These are phyloP conservation scores for Graphilbum ipis-grandicollis DNA, from an alignment of 2,329 filamentous ascomycete species.

Conservation along the genomic window DNA sequence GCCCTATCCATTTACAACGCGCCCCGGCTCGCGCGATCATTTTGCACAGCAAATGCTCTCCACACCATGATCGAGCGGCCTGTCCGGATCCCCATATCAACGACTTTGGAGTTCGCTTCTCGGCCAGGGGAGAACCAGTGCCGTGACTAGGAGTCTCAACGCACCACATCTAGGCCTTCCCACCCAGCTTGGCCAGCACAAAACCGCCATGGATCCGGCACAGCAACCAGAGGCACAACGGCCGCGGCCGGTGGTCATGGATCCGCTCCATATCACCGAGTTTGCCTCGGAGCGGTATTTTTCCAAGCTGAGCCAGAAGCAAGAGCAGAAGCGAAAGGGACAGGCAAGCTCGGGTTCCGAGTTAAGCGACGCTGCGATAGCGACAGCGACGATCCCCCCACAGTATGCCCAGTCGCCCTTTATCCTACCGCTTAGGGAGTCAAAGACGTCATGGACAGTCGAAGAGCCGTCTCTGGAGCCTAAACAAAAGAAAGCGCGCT, in stretches of 20 bases:
- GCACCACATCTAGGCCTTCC: no score
- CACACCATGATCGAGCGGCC: slow-evolving; percentile 3
- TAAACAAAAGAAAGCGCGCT: slow-evolving; percentile 21
- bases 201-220: no score
- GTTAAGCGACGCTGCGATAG: neutral
- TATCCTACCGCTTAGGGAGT: slow-evolving; percentile 30
- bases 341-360: slow-evolving; percentile 18
- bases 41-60: neutral
- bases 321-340: slow-evolving; percentile 16
- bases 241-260: slow-evolving; percentile 27
- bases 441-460: slow-evolving; percentile 14
- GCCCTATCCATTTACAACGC: no score
- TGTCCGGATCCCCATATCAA: neutral
- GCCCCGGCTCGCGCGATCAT: no score
- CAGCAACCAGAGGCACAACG: slow-evolving; percentile 8
- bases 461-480: slow-evolving; percentile 14
- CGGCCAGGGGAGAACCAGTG: neutral
- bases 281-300: slow-evolving; percentile 50
- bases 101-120: slow-evolving; percentile 1
- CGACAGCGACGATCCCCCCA: slow-evolving; percentile 5
- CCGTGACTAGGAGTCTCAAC: no score
- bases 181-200: no score
- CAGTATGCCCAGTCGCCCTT: slow-evolving; percentile 21
- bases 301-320: slow-evolving; percentile 38
- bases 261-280: slow-evolving; percentile 45